Conservation (phyloP, 1,284 basidiomycete species). For the Microbotryum saponariae region DNA sequence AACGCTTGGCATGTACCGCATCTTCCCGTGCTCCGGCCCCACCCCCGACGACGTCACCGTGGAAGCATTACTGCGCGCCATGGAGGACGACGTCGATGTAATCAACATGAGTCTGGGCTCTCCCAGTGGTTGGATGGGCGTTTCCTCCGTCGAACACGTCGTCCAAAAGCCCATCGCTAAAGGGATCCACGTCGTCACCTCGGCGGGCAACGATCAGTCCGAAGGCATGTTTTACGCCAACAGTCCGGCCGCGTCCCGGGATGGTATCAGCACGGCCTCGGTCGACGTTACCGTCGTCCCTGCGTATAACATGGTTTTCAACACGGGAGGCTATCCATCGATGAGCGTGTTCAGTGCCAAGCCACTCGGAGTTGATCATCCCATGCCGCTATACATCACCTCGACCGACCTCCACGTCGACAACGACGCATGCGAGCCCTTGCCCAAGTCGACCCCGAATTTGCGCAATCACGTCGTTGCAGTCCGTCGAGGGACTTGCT, state of each 20-base stretch:
- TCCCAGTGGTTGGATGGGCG: slow-evolving; percentile 18
- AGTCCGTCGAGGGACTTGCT: slow-evolving; percentile 49
- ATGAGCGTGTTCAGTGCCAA: slow-evolving; percentile 31
- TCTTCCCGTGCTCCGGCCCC: slow-evolving; percentile 11
- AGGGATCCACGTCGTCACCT: slow-evolving; percentile 13
- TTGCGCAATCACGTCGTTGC: slow-evolving; percentile 49
- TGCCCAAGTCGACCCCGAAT: slow-evolving; percentile 51
- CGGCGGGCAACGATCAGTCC: slow-evolving; percentile 21
- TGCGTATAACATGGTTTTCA: slow-evolving; percentile 33
- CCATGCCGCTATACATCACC: slow-evolving; percentile 36
- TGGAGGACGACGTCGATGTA: slow-evolving; percentile 17
- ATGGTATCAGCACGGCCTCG: slow-evolving; percentile 8
- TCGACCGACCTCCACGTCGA: slow-evolving; percentile 38
- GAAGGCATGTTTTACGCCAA: slow-evolving; percentile 25
- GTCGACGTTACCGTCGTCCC: slow-evolving; percentile 11
- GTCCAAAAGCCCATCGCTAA: slow-evolving; percentile 10
- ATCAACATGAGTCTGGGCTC: slow-evolving; percentile 21
- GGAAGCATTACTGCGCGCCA: slow-evolving; percentile 6
- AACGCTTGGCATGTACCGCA: slow-evolving; percentile 30
- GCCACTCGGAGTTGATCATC: slow-evolving; percentile 29
- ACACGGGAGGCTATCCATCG: slow-evolving; percentile 33
- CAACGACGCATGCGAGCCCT: slow-evolving; percentile 52
- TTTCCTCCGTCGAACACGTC: slow-evolving; percentile 8
- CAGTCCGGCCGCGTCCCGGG: slow-evolving; percentile 6
- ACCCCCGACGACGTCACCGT: slow-evolving; percentile 16